Base-by-base conservation (phyloP, 768 basidiomycete species). In the Leucosporidium scottii region DNA sequence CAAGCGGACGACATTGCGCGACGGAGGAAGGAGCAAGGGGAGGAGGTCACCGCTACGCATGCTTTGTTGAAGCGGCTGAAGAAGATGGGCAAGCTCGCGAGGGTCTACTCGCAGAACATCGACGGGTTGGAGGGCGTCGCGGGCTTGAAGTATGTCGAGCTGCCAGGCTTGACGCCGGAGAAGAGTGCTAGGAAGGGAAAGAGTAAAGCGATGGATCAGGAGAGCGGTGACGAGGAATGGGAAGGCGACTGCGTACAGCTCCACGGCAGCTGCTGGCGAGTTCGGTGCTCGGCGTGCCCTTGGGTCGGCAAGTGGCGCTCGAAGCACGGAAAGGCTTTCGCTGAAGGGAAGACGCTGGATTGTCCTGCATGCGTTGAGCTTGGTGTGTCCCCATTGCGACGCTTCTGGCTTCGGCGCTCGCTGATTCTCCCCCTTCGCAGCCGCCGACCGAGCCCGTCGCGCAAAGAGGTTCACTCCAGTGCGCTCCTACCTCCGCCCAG, bases 81-180 rank as follows among this genome's bases (percentile, higher is more conserved):
- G 71, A 78, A 83, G 21, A 92, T 90, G 78, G 86, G 86, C 59
- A 93, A 88, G 78, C 80, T 99, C 15, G 77, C 94, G 30, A 85
- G 96, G 66, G 89, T 87, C 18, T 99, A 97, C 78, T 97, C 96
- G 1, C 96, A 99, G 79, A 99, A 99, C 77, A 93, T 99, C 55
- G 96, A 99, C 78, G 94, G 92, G 17, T 80, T 99, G 18, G 96
- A 99, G 76, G 87, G 86, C 74, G 82, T 82, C 62, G 85, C 85
- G 0, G 93, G 93, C 1, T 81, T 99, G 10, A 79, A 7, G 13
- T 53, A 57, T 3, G 66, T 66, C n/a, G 58, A 62, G 61, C 58
- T 71, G 15, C 60, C 59, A 23, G 67, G 39, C 8, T 44, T 44
- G 39, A 44, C 39, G 39, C 39, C 39, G 10, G 39, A 18, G 18